Conservation (phyloP, 2,329 filamentous ascomycete genomes). For the Alternaria conjuncta region DNA sequence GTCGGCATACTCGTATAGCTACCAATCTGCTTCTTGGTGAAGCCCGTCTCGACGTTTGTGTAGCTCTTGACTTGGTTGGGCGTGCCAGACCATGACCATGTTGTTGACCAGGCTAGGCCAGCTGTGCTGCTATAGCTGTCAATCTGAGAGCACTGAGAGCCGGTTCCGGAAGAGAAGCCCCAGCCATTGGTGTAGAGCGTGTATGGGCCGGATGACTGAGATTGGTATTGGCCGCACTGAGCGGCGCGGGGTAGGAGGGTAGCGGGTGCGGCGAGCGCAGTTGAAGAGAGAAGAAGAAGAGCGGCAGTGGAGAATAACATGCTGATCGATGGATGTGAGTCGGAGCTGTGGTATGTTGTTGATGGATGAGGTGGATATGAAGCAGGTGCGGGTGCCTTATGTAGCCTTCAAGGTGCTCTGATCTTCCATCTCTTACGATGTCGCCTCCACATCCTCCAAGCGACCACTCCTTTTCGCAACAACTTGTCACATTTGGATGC, state of each 20-base stretch:
- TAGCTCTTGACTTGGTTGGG: neutral
- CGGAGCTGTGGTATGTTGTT: neutral
- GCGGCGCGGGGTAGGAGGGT: neutral
- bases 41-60: neutral
- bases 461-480: too few species aligned
- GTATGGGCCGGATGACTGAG: neutral
- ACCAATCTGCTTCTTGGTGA: neutral
- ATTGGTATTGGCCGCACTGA: neutral
- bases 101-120: neutral
- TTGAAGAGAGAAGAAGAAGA: neutral
- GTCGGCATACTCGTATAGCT: neutral
- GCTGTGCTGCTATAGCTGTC: neutral
- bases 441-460: neutral
- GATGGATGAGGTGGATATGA: neutral
- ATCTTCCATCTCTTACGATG: neutral
- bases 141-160: neutral
- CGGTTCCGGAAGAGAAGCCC: neutral
- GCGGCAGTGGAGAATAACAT: neutral
- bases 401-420: neutral
- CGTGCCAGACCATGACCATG: neutral
- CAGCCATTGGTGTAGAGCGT: neutral
- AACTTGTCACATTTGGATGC: too few species aligned
- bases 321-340: accelerated
- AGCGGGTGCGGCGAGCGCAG: neutral
- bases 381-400: neutral